A percentile compares a stretch with the other conserved stretches of the same genome.
These are phyloP conservation scores for Phialophora expanda DNA, from an alignment of 2,329 filamentous ascomycete species.

Conservation along the genomic window DNA sequence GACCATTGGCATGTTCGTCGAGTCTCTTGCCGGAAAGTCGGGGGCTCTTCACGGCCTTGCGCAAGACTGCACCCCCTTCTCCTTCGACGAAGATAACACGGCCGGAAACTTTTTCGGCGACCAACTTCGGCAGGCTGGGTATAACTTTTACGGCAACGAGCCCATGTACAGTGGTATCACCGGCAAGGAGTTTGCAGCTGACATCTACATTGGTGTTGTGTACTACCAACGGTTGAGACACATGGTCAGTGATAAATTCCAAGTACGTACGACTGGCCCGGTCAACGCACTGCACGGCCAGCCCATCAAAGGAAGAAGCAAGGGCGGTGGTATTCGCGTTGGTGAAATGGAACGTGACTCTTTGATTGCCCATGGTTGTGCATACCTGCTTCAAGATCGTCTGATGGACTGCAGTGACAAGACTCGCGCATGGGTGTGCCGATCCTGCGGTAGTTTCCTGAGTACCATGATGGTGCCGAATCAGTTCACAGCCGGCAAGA, in stretches of 20 bases:
- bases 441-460: conserved; percentile 86
- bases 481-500: conserved; percentile 33
- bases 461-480: conserved; percentile 69
- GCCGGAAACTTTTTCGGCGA: conserved; percentile 95
- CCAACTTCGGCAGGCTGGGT: conserved; percentile 91
- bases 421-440: conserved; percentile 85
- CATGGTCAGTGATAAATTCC: conserved; percentile 99
- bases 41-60: conserved; percentile 94
- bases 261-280: conserved; percentile 93
- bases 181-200: conserved; percentile 87
- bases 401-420: conserved; percentile 98
- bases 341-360: conserved; percentile 99
- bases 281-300: conserved; percentile 90
- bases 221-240: conserved; percentile 98
- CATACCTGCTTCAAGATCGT: conserved; percentile 92
- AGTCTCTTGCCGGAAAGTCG: conserved; percentile 93
- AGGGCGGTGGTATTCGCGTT: conserved; percentile 97
- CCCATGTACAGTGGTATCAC: conserved; percentile 98
- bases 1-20: conserved; percentile 99
- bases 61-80: conserved; percentile 94
- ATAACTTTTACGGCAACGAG: conserved; percentile 98
- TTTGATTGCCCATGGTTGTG: conserved; percentile 90
- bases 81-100: conserved; percentile 89
- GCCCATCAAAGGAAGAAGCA: conserved; percentile 94
- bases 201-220: conserved; percentile 95